Percentiles rank a stretch among this genome's conserved stretches.
phyloP scores from a whole-genome alignment of 768 basidiomycete genomes.

The Ramaria rubella region DNA sequence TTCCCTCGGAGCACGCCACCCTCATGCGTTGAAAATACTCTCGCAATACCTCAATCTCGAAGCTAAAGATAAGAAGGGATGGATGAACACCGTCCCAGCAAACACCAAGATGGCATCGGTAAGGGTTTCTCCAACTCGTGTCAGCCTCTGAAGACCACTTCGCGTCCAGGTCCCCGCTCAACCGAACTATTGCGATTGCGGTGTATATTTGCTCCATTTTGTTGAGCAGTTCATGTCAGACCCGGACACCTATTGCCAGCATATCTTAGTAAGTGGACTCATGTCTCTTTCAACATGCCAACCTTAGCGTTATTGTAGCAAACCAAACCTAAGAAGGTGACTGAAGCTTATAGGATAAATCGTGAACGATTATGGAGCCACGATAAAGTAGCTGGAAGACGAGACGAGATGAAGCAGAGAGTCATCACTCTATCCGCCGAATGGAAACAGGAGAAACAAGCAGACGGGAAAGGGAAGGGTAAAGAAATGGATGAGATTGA shows the following conservation, averaged over 20 bases:
- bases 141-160: not conserved
- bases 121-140: constrained; percentile 15
- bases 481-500: not conserved
- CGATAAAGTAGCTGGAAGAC: constrained; percentile 13
- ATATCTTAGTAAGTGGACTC: constrained; percentile 35
- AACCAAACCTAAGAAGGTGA: constrained; percentile 7
- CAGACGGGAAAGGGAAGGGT: constrained; percentile 3
- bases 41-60: constrained; percentile 65
- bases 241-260: constrained; percentile 43
- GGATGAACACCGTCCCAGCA: constrained; percentile 33
- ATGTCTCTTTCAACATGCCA: not conserved
- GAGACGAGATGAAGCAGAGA: constrained; percentile 6
- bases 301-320: not conserved
- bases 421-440: constrained; percentile 1
- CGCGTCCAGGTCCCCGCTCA: constrained; percentile 74
- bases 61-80: constrained; percentile 61
- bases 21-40: constrained; percentile 54
- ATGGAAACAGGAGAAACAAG: constrained; percentile 5
- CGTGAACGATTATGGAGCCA: constrained; percentile 14
- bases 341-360: not conserved
- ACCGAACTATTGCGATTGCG: constrained; percentile 88
- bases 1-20: constrained; percentile 74
- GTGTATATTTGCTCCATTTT: constrained; percentile 85
- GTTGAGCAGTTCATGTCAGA: constrained; percentile 67
- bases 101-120: constrained; percentile 49